These are phyloP conservation scores for Debaryomycetaceae sp. DNA, from an alignment of 1,139 yeast species.

Conservation along the genomic window DNA sequence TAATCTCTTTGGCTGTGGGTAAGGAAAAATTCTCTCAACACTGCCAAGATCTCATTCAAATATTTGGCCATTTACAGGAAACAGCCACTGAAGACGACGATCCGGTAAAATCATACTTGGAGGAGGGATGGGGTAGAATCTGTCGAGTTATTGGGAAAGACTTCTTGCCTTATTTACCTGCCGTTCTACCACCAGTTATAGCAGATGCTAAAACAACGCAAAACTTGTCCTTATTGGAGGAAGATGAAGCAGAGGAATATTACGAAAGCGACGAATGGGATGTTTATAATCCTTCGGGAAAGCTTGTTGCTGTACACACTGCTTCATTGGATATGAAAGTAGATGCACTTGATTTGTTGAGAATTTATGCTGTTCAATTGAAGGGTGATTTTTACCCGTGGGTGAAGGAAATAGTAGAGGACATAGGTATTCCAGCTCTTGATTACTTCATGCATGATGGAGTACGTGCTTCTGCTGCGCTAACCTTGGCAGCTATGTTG, in stretches of 20 bases:
- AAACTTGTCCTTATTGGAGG: constrained; percentile 83
- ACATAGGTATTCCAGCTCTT: constrained; percentile 82
- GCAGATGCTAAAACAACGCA: constrained; percentile 86
- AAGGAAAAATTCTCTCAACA: constrained; percentile 81
- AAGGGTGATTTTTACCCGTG: constrained; percentile 82
- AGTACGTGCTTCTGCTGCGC: constrained; percentile 86
- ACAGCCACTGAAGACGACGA: constrained; percentile 62
- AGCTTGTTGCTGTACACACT: constrained; percentile 91
- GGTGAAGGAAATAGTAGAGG: constrained; percentile 73
- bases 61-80: constrained; percentile 72
- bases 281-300: constrained; percentile 85
- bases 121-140: constrained; percentile 95
- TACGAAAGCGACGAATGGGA: constrained; percentile 94
- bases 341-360: constrained; percentile 81
- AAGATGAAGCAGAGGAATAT: constrained; percentile 79
- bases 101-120: constrained; percentile 81
- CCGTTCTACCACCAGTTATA: constrained; percentile 86
- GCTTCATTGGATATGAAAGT: constrained; percentile 91
- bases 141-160: constrained; percentile 84
- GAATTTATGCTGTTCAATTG: constrained; percentile 83
- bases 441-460: constrained; percentile 93
- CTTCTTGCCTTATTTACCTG: constrained; percentile 80
- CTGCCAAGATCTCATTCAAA: constrained; percentile 67
- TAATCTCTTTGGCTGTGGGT: constrained; percentile 97
- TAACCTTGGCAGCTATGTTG: constrained; percentile 75